Evolutionary conservation across 176 grass and related monocot genomes (phyloP), one percentile per base, ranked within the genome.

Genomic region (Carex cristatella): DNA sequence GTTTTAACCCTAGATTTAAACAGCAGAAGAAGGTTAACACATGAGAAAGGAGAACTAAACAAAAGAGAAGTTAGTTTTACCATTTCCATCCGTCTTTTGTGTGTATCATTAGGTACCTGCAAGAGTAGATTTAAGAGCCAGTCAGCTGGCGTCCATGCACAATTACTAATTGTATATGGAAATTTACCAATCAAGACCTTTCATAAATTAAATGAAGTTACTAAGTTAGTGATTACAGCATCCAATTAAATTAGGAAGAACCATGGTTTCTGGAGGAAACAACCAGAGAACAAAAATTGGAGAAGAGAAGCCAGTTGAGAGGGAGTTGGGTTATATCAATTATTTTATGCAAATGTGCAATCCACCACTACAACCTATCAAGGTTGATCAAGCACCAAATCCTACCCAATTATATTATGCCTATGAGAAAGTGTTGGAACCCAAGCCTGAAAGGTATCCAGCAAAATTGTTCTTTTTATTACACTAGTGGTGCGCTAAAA

Each of bases 21-120:
- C 74, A 58, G 13, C 27, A 58, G 16, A 46, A 82, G 15, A 28
- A 64, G 65, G 12, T 58, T 58, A 58, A 65, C 16, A 16, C 31
- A 81, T 10, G 31, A 65, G 15, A 46, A 31, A 81, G 7, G 16
- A 10, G 19, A 30, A 49, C 15, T 48, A 81, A 82, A 65, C 12
- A 82, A 82, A 46, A 65, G 18, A 81, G 8, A 80, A 81, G 76
- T 13, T 37, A 40, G 11, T 23, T 44, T 46, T 82, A 83, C 61
- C 64, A 83, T 56, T 83, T 83, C 81, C 81, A 83, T 67, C 23
- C 81, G 81, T 83, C 13, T 83, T 83, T 83, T 83, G 40, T 83
- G 81, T 23, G 63, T 67, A 31, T 83, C 81, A 10, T 44, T 16
- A 53, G 81, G 48, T 55, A 55, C 81, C 81, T 83, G 61, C 40